Base-by-base conservation (phyloP, 2,329 filamentous ascomycete genomes). In the Penicillium italicum region DNA sequence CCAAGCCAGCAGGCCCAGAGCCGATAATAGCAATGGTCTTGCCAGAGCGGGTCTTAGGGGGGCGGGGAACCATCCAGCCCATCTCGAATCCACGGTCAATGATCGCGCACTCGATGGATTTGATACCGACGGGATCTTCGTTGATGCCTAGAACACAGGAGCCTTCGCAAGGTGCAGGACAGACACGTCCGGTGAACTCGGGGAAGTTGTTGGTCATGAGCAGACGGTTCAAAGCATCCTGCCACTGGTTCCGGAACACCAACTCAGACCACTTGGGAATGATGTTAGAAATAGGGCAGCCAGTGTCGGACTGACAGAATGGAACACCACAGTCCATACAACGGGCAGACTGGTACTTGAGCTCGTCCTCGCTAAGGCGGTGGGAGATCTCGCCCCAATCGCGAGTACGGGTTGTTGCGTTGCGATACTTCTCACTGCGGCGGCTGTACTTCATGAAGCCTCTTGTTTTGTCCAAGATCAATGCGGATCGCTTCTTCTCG, bases 261-360 rank as follows among this genome's bases (percentile, higher is more conserved):
- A 96, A 62, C 58, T 96, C 91, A 55, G 95, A 96, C 90, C 90
- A 96, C 66, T 97, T 97, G 55, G 93, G 93, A 67, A 97, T 97
- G 70, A 97, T 95, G 78, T 97, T 97, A 65, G 87, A 91, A 74
- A 97, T 97, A 1, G 93, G 93, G 72, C 93, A 97, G 46, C 93
- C 93, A 61, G 90, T 91, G 66, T 97, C 93, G 20, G 91, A 96
- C 75, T 97, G 93, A 68, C 93, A 97, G 83, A 97, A 97, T 1
- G 93, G 93, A 58, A 97, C 92, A 84, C 93, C 93, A 59, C 93
- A 97, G 78, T 97, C 93, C 93, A 97, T 97, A 80, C 93, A 97
- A 62, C 93, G 90, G 58, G 93, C 93, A 44, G 91, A 88, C 76
- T 97, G 93, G 71, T 96, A 97, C 79, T 97, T 97, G 62, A 97